Percentiles rank a stretch among this genome's conserved stretches.
Evolutionary conservation across 768 basidiomycete genomes (phyloP).

Genomic region (Lyophyllum atratum): DNA sequence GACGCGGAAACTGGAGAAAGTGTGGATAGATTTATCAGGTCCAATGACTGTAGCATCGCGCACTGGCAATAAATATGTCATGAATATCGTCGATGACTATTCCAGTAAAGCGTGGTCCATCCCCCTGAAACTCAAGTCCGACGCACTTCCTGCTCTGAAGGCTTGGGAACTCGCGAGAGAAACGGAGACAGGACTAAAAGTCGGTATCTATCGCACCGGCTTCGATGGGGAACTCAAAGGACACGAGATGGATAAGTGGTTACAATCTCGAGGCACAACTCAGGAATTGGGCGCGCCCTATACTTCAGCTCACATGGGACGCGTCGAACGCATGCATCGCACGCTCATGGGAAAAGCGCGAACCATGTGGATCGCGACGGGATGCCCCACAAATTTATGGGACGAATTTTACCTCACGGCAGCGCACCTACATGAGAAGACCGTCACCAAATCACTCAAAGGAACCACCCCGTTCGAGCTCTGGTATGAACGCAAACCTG

Average conservation of each 20-base stretch:
- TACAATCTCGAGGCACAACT: slow-evolving; percentile 9
- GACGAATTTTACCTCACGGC: slow-evolving; percentile 30
- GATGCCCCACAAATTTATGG: slow-evolving; percentile 27
- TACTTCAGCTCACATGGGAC: slow-evolving; percentile 35
- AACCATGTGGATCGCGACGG: slow-evolving; percentile 24
- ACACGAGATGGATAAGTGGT: slow-evolving; percentile 12
- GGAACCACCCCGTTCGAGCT: slow-evolving; percentile 22
- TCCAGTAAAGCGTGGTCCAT: slow-evolving; percentile 13
- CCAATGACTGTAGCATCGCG: neutral
- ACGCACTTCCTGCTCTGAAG: slow-evolving; percentile 22
- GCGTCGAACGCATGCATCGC: slow-evolving; percentile 32
- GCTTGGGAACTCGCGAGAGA: slow-evolving; percentile 30
- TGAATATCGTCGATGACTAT: neutral
- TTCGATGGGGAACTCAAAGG: slow-evolving; percentile 26
- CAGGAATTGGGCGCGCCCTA: slow-evolving; percentile 24
- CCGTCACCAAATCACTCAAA: slow-evolving; percentile 1
- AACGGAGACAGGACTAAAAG: slow-evolving; percentile 13
- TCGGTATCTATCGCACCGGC: neutral
- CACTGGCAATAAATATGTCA: neutral
- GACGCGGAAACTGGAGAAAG: neutral
- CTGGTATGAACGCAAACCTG: slow-evolving; percentile 21
- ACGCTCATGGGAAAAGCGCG: slow-evolving; percentile 27
- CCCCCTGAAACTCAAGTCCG: slow-evolving; percentile 29
- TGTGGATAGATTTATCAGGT: slow-evolving; percentile 8
- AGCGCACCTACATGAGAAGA: slow-evolving; percentile 10